phyloP scores from a whole-genome alignment of 225 moss, liverwort and hornwort species.

The Lunularia cruciata region DNA sequence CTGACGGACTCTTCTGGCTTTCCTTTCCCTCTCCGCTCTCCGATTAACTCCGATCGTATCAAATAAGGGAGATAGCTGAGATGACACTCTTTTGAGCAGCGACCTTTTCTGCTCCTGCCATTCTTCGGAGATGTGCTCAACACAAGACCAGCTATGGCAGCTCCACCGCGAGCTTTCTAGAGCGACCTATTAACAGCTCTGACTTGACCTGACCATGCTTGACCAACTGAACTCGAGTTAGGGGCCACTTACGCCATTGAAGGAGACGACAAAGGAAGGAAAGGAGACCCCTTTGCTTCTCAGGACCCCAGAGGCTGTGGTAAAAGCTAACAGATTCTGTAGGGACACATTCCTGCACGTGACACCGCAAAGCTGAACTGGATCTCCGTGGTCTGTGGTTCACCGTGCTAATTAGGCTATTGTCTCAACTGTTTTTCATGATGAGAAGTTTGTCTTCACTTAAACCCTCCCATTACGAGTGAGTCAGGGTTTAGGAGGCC shows the following conservation, averaged over 20 bases:
- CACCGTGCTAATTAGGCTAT: too few species aligned
- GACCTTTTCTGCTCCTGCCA: neutral
- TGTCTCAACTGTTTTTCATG: neutral
- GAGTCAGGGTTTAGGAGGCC: neutral
- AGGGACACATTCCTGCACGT: constrained; percentile 10
- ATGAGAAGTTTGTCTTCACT: neutral
- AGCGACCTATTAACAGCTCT: too few species aligned
- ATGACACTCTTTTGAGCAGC: neutral
- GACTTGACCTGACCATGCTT: too few species aligned
- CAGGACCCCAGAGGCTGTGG: too few species aligned
- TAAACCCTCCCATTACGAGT: neutral
- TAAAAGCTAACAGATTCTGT: too few species aligned
- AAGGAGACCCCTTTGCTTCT: too few species aligned
- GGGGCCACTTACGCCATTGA: too few species aligned
- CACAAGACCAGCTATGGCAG: too few species aligned
- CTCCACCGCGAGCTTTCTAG: too few species aligned
- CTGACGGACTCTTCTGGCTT: neutral
- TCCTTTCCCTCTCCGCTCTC: neutral
- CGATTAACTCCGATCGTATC: neutral
- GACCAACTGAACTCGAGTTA: too few species aligned
- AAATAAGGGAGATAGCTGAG: neutral
- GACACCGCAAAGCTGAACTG: neutral
- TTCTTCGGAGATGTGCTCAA: too few species aligned
- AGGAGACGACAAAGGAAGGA: too few species aligned
- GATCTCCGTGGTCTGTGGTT: neutral